Evolutionary conservation across 1,284 basidiomycete genomes (phyloP).

Genomic region (Athelia sp.): DNA sequence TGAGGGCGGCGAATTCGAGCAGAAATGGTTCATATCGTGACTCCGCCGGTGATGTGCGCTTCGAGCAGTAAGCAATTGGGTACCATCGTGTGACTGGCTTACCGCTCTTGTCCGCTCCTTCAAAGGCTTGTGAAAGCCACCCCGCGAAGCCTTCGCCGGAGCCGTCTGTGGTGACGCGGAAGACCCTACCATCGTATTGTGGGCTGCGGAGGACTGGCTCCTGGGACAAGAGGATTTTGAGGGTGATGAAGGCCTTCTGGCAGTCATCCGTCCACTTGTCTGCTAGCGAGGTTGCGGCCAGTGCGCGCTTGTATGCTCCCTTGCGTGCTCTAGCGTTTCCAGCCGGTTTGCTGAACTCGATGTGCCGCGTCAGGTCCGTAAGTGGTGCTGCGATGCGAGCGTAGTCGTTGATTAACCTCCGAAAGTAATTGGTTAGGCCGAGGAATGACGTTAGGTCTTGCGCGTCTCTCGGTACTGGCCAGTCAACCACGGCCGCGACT

Average conservation of each 20-base stretch:
- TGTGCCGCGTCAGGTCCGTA: not conserved
- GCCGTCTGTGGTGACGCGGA: constrained; percentile 3
- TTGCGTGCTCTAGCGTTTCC: not conserved
- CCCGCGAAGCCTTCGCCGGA: constrained; percentile 1
- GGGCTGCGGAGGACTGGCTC: constrained; percentile 10
- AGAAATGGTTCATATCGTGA: constrained; percentile 12
- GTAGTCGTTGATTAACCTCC: not conserved
- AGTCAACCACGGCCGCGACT: constrained; percentile 11
- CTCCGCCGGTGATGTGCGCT: constrained; percentile 11
- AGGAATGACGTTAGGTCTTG: not conserved
- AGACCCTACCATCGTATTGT: constrained; percentile 2
- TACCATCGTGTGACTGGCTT: not conserved
- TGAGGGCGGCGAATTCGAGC: constrained; percentile 13
- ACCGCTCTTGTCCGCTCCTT: not conserved
- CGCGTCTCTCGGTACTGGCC: constrained; percentile 6
- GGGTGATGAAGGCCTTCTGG: constrained; percentile 9
- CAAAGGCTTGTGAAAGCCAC: not conserved
- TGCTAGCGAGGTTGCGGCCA: constrained; percentile 3
- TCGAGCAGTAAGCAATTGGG: constrained; percentile 7
- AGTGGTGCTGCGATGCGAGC: not conserved
- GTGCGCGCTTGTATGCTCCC: not conserved
- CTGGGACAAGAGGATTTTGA: constrained; percentile 10
- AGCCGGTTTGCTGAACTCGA: not conserved
- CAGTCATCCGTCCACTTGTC: constrained; percentile 7
- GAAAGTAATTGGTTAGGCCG: constrained; percentile 2